Evolutionary conservation across 208 protist species (phyloP).

Genomic region (Trypanosoma rangeli): DNA sequence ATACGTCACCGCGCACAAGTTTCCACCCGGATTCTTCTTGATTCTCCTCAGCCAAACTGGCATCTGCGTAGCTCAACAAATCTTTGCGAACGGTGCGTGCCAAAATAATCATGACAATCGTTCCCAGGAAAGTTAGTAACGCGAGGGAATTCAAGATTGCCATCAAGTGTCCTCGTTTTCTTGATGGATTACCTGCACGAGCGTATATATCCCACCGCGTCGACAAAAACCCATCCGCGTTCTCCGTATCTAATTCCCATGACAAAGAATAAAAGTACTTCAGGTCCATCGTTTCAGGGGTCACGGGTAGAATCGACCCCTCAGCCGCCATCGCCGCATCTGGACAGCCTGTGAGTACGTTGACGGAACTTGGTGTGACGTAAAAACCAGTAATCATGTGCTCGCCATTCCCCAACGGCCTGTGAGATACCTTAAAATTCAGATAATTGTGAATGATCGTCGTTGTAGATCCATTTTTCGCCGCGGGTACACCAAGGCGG

Average conservation of each 20-base stretch:
- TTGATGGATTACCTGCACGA: conserved; percentile 21
- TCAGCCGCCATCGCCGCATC: background rate
- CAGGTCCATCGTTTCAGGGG: conserved; percentile 36
- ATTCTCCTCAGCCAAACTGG: conserved; percentile 42
- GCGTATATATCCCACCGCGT: conserved; percentile 95
- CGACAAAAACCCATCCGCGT: conserved; percentile 64
- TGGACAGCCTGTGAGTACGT: conserved; percentile 11
- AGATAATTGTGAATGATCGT: conserved; percentile 70
- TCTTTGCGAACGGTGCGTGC: conserved; percentile 94
- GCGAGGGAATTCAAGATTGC: conserved; percentile 94
- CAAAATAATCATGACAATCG: conserved; percentile 95
- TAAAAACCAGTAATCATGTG: conserved; percentile 59
- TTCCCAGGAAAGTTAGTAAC: conserved; percentile 93
- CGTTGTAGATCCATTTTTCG: background rate
- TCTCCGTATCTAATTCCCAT: conserved; percentile 30
- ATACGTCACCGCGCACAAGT: conserved; percentile 96
- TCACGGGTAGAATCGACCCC: background rate
- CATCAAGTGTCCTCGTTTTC: conserved; percentile 91
- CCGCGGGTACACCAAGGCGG: conserved; percentile 24
- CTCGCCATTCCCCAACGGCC: background rate
- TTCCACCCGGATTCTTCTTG: conserved; percentile 94
- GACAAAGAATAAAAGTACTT: conserved; percentile 51
- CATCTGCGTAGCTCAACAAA: conserved; percentile 68
- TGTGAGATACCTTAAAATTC: conserved; percentile 51
- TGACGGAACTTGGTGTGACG: conserved; percentile 26